These are phyloP conservation scores for Botryotinia calthae DNA, from an alignment of 2,329 filamentous ascomycete genomes.

Conservation along the genomic window DNA sequence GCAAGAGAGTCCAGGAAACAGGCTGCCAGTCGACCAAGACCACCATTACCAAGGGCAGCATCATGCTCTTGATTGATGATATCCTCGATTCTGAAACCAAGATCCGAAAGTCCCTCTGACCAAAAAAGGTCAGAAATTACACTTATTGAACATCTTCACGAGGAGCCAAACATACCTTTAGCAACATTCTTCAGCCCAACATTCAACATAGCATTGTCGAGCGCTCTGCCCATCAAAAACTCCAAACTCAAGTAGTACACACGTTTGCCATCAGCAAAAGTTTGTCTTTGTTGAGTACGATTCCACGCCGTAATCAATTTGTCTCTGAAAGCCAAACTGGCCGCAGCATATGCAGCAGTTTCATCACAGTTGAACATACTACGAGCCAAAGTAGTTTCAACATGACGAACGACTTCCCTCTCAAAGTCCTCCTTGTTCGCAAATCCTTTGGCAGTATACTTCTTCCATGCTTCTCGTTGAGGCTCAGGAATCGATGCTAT, in stretches of 20 bases:
- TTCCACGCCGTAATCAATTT: conserved; percentile 95
- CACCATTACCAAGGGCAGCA: conserved; percentile 92
- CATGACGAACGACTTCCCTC: conserved; percentile 84
- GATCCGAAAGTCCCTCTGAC: conserved; percentile 76
- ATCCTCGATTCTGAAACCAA: conserved; percentile 96
- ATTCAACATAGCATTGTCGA: conserved; percentile 99
- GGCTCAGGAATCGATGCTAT: conserved; percentile 79
- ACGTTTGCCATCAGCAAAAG: conserved; percentile 83
- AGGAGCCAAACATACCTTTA: conserved; percentile 55
- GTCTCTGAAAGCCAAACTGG: conserved; percentile 88
- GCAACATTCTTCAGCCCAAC: conserved; percentile 83
- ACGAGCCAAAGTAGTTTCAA: conserved; percentile 92
- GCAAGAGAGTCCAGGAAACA: conserved; percentile 97
- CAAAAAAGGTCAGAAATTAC: conserved; percentile 32
- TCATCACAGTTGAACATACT: conserved; percentile 99
- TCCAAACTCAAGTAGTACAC: conserved; percentile 97
- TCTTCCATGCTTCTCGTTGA: conserved; percentile 76
- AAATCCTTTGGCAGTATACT: conserved; percentile 65
- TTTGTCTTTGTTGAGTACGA: conserved; percentile 95
- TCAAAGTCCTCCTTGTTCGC: conserved; percentile 79
- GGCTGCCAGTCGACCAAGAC: conserved; percentile 88
- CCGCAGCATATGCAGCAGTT: conserved; percentile 83
- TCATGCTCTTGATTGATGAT: conserved; percentile 94
- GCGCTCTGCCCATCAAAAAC: conserved; percentile 92
- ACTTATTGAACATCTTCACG: conserved; percentile 60